Percentiles rank a stretch among this genome's conserved stretches.
These are phyloP conservation scores for Eragrostis curvula DNA, from an alignment of 176 grass and related monocot genomes.

Conservation along the genomic window DNA sequence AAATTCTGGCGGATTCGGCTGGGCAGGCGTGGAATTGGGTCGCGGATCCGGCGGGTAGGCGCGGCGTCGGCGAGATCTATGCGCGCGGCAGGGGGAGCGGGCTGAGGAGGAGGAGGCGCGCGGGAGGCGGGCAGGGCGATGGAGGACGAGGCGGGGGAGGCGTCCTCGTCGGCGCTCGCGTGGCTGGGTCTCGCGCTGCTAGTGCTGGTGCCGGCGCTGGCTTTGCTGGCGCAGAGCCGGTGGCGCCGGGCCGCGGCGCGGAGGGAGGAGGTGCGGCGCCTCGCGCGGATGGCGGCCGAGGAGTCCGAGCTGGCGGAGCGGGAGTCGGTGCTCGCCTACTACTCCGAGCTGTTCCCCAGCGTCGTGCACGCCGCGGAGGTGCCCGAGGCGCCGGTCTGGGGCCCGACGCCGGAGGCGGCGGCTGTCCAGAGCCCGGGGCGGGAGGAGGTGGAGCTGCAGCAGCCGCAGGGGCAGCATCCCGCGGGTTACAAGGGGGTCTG, in stretches of 20 bases:
- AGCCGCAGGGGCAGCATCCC: slow-evolving; percentile 28
- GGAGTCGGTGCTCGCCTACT: slow-evolving; percentile 53
- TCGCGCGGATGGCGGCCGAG: slow-evolving; percentile 66
- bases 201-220: slow-evolving; percentile 12
- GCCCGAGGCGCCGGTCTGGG: slow-evolving; percentile 39
- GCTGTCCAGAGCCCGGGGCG: not conserved
- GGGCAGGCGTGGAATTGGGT: not conserved
- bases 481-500: slow-evolving; percentile 44
- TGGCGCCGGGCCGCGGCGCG: slow-evolving; percentile 48
- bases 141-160: slow-evolving; percentile 29
- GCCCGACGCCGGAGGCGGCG: not conserved
- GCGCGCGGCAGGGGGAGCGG: slow-evolving; percentile 33
- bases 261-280: slow-evolving; percentile 78
- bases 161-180: not conserved
- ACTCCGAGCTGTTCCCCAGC: slow-evolving; percentile 48
- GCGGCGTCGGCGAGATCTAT: slow-evolving; percentile 52
- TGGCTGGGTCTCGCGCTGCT: slow-evolving; percentile 27
- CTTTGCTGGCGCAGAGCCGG: slow-evolving; percentile 34
- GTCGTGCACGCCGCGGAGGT: slow-evolving; percentile 41
- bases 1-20: slow-evolving; percentile 42
- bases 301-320: slow-evolving; percentile 78
- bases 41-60: slow-evolving; percentile 32
- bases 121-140: not conserved
- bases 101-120: slow-evolving; percentile 13
- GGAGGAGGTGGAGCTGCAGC: not conserved